Base-by-base conservation (phyloP, 345 rosid species). In the Gossypium raimondii region DNA sequence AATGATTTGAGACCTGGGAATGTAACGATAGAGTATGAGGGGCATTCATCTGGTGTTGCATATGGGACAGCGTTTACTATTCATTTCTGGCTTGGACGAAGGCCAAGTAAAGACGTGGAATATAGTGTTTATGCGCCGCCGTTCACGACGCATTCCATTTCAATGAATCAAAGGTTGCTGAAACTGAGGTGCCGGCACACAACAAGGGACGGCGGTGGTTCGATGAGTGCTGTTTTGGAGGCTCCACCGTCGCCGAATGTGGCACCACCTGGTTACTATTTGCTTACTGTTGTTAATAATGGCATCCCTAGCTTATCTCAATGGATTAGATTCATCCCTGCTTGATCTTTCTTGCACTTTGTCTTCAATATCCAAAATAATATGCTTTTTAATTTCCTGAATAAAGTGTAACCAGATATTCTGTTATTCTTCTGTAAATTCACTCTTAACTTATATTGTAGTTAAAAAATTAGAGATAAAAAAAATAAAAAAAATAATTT, bases 111-210 rank as follows among this genome's bases (percentile, higher is more conserved):
- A 14, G 25, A 13, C 16, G 79, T 85, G 48, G 78, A 81, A 71
- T 81, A 75, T 57, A 77, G 18, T 7, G 68, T 45, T 3, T 83
- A 82, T 1, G 72, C 82, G 2, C 86, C 89, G 0, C 86, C 89
- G 4, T 89, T 89, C 22, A 75, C 85, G 9, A 84, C 87, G 1
- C 91, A 89, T 72, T 85, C 88, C 2, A 57, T 79, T 47, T 81
- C 87, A 0, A 87, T 86, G 81, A 86, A 86, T 24, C 87, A 86
- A 76, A 84, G 93, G 77, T 67, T 89, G 84, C 85, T 87, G n/a
- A 79, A 72, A 51, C 75, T 87, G 64, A 73, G 67, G 45, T 53
- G 80, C 56, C 75, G 25, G 55, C 71, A 53, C 9, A 51, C 65
- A 69, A 70, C 24, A 29, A 76, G 51, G 76, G 48, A 50, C 13